Percentiles rank a stretch among this genome's conserved stretches.
Conservation (phyloP, 2,329 filamentous ascomycete species). For the Tetracladium maxilliforme region DNA sequence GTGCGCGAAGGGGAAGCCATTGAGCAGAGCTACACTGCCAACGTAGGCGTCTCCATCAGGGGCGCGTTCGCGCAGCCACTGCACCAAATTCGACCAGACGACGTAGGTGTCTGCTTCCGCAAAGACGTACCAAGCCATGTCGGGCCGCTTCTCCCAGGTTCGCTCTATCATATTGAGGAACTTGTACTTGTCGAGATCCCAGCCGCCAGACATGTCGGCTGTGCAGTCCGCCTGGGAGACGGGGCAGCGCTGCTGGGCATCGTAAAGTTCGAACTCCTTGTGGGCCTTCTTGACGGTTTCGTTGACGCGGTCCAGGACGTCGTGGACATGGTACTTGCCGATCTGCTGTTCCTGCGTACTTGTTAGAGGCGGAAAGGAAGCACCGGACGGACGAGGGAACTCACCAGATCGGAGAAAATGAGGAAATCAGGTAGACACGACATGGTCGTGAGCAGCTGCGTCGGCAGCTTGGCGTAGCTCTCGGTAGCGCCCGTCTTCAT, state of each 20-base stretch:
- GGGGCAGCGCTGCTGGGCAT: conserved; percentile 25
- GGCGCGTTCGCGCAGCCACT: conserved; percentile 30
- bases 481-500: conserved; percentile 45
- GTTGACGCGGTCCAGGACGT: conserved; percentile 30
- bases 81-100: conserved; percentile 33
- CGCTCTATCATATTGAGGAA: conserved; percentile 44
- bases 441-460: conserved; percentile 36
- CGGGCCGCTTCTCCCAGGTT: conserved; percentile 30
- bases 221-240: conserved; percentile 28
- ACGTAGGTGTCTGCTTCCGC: conserved; percentile 45
- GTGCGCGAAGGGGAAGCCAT: conserved; percentile 31
- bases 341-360: conserved; percentile 30
- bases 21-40: conserved; percentile 29
- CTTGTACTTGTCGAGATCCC: conserved; percentile 47
- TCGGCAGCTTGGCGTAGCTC: conserved; percentile 32
- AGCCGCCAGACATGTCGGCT: conserved; percentile 21
- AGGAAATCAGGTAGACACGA: conserved; percentile 34
- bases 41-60: conserved; percentile 28
- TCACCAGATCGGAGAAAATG: conserved; percentile 45
- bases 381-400: too few relatives aligned
- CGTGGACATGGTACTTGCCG: conserved; percentile 25
- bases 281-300: conserved; percentile 25
- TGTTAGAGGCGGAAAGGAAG: too few relatives aligned
- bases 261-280: conserved; percentile 31
- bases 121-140: conserved; percentile 43